A percentile compares a stretch with the other conserved stretches of the same genome.
Conservation (phyloP, 768 basidiomycete species). For the Panellus pusillus region DNA sequence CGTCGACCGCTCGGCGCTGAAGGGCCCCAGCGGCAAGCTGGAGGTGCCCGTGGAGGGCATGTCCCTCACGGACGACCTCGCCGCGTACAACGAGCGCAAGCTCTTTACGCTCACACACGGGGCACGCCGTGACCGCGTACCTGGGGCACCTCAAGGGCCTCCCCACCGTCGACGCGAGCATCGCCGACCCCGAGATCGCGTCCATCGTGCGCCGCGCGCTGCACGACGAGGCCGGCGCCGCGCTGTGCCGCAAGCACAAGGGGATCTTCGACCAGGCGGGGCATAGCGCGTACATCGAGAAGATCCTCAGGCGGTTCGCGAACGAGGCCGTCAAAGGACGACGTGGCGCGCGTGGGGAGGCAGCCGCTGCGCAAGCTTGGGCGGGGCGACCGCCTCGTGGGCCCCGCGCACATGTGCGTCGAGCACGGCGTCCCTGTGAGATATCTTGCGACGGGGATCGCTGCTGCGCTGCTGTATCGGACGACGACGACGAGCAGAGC, state of each 20-base stretch:
- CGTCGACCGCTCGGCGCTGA: no score
- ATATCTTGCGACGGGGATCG: conserved; percentile 34
- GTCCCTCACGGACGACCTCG: conserved; percentile 31
- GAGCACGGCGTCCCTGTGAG: conserved; percentile 30
- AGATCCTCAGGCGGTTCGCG: conserved; percentile 32
- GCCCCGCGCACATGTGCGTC: conserved; percentile 35
- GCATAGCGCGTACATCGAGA: conserved; percentile 33
- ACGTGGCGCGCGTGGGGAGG: conserved; percentile 36
- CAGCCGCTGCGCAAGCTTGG: conserved; percentile 41
- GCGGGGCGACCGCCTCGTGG: conserved; percentile 35
- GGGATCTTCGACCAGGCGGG: conserved; percentile 29
- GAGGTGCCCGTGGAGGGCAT: conserved; percentile 28
- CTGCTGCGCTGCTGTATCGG: conserved; percentile 36
- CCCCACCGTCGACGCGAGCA: conserved; percentile 31
- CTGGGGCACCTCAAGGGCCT: conserved; percentile 34
- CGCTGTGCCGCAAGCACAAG: conserved; percentile 30
- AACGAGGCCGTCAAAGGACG: conserved; percentile 38
- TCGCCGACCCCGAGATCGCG: conserved; percentile 30
- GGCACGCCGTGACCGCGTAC: conserved; percentile 40
- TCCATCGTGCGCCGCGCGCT: conserved; percentile 32
- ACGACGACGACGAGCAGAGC: conserved; percentile 34
- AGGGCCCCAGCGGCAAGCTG: conserved; percentile 24
- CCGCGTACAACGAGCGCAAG: conserved; percentile 41
- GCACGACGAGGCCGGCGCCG: conserved; percentile 34
- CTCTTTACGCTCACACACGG: conserved; percentile 44